phyloP scores from a whole-genome alignment of 169 alveolate species.

The Fabrea salina region DNA sequence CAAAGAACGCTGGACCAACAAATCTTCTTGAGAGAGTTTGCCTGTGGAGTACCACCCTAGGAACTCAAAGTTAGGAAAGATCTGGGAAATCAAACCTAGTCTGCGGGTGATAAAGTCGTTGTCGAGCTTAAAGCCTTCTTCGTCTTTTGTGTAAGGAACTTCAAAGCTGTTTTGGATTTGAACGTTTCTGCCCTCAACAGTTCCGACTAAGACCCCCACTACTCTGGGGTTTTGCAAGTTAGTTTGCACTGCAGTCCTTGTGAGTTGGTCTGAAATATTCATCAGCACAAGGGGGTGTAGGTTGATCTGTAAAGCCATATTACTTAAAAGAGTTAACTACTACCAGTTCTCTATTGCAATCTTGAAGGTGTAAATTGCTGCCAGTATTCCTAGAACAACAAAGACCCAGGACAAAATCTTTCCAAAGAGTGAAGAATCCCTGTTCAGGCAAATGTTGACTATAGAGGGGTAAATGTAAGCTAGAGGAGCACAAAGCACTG shows the following conservation, averaged over 20 bases:
- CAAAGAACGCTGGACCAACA: neutral
- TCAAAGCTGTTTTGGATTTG: conserved; percentile 58
- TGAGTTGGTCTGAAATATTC: conserved; percentile 63
- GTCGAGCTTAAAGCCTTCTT: conserved; percentile 40
- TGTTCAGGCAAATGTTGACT: neutral
- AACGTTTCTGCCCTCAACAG: conserved; percentile 47
- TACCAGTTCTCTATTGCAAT: neutral
- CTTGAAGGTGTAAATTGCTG: neutral
- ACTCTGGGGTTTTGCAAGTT: conserved; percentile 19
- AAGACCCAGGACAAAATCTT: neutral
- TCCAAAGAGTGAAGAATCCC: neutral
- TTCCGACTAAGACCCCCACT: conserved; percentile 63
- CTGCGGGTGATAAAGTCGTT: conserved; percentile 33
- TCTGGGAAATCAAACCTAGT: conserved; percentile 38
- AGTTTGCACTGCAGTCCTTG: conserved; percentile 37
- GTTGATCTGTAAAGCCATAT: conserved; percentile 31
- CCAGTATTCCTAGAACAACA: neutral
- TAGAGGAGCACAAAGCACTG: neutral
- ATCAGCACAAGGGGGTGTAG: conserved; percentile 57
- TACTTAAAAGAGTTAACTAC: no score
- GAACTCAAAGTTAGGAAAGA: conserved; percentile 64
- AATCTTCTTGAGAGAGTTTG: neutral
- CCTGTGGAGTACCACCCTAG: conserved; percentile 70
- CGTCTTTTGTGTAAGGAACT: conserved; percentile 7
- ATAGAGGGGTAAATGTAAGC: neutral